Evolutionary conservation across 2,329 filamentous ascomycete genomes (phyloP).

Genomic region (Blumeria hordei): DNA sequence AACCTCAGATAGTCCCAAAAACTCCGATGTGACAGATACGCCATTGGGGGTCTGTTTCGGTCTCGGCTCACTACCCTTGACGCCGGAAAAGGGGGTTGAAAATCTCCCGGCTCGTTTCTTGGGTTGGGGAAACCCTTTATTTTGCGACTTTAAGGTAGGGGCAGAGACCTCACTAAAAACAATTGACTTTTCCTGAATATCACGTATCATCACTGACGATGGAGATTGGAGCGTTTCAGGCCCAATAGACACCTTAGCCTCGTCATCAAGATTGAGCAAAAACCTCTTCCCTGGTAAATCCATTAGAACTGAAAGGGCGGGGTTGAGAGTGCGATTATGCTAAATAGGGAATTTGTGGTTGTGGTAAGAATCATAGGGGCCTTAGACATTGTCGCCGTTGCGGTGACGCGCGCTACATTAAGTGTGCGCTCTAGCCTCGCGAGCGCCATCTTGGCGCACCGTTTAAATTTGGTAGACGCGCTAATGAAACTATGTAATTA

Average conservation of each 20-base stretch:
- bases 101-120: conserved; percentile 48
- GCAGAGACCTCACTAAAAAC: conserved; percentile 34
- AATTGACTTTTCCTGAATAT: conserved; percentile 52
- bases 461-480: too few species aligned
- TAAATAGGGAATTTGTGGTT: too few species aligned
- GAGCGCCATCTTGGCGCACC: too few species aligned
- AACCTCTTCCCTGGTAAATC: conserved; percentile 34
- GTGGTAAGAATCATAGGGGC: too few species aligned
- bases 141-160: conserved; percentile 27
- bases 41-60: neutral
- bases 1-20: conserved; percentile 10
- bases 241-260: conserved; percentile 18
- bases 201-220: conserved; percentile 29
- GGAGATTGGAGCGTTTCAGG: conserved; percentile 8
- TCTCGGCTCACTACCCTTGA: conserved; percentile 20
- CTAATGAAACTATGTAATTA: too few species aligned
- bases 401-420: too few species aligned
- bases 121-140: conserved; percentile 64
- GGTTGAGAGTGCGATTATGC: too few species aligned
- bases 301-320: conserved; percentile 13
- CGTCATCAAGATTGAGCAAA: conserved; percentile 30
- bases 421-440: too few species aligned
- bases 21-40: neutral
- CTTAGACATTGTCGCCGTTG: too few species aligned
- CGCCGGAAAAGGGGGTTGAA: conserved; percentile 46